Evolutionary conservation across 176 grass and related monocot species (phyloP).

Genomic region (Zoysia pacifica): DNA sequence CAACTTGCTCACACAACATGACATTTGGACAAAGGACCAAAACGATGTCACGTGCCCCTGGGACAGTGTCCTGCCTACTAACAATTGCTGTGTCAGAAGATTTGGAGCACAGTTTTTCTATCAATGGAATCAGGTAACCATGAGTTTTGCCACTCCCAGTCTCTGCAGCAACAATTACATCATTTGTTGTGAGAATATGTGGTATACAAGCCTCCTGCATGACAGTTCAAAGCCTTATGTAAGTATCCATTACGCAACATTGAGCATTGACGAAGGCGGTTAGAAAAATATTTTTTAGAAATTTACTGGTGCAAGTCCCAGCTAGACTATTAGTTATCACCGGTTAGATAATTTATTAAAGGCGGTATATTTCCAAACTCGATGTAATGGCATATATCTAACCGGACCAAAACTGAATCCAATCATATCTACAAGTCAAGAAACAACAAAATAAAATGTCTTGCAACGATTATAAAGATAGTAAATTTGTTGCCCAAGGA

Average conservation of each 20-base stretch:
- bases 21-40: slow-evolving; percentile 92
- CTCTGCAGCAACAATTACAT: slow-evolving; percentile 89
- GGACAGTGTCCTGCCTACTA: slow-evolving; percentile 27
- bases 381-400: too few species aligned
- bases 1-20: slow-evolving; percentile 95
- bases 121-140: slow-evolving; percentile 84
- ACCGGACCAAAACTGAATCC: too few species aligned
- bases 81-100: slow-evolving; percentile 40
- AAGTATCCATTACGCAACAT: slow-evolving; percentile 28
- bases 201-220: slow-evolving; percentile 85
- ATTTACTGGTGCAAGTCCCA: slow-evolving; percentile 2
- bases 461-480: neutral
- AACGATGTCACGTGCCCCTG: slow-evolving; percentile 17
- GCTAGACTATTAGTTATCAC: slow-evolving; percentile 1
- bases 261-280: neutral
- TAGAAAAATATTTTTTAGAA: neutral
- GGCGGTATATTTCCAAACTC: slow-evolving; percentile 3
- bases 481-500: slow-evolving; percentile 2
- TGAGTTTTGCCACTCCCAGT: slow-evolving; percentile 98
- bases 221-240: neutral
- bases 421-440: neutral
- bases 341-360: neutral
- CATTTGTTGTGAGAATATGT: slow-evolving; percentile 61
- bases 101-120: slow-evolving; percentile 65
- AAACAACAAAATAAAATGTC: neutral